Conservation (phyloP, 2,329 filamentous ascomycete species). For the Talaromyces islandicus region DNA sequence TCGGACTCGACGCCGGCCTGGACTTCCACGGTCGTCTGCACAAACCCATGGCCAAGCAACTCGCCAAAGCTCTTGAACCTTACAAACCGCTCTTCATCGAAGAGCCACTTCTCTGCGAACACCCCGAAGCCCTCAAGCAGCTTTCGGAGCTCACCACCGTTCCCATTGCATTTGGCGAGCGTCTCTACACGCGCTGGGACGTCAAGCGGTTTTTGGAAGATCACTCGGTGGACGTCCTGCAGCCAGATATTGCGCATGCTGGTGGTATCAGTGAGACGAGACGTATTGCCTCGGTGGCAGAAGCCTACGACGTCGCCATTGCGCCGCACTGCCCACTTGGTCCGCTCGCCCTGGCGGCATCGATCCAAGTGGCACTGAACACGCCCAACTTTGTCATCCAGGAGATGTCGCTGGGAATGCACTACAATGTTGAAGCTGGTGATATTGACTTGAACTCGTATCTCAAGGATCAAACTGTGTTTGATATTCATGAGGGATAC, state of each 20-base stretch:
- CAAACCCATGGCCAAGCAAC: slow-evolving; percentile 74
- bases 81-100: slow-evolving; percentile 70
- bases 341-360: slow-evolving; percentile 66
- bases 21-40: slow-evolving; percentile 75
- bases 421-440: slow-evolving; percentile 63
- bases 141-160: slow-evolving; percentile 52
- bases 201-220: slow-evolving; percentile 66
- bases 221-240: slow-evolving; percentile 63
- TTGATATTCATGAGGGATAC: slow-evolving; percentile 61
- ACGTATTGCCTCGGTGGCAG: slow-evolving; percentile 64
- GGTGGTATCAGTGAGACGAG: slow-evolving; percentile 68
- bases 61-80: slow-evolving; percentile 61
- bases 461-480: slow-evolving; percentile 58
- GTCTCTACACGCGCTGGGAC: slow-evolving; percentile 68
- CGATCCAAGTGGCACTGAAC: slow-evolving; percentile 58
- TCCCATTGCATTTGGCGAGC: slow-evolving; percentile 67
- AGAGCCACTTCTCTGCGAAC: slow-evolving; percentile 65
- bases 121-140: slow-evolving; percentile 59
- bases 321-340: slow-evolving; percentile 70
- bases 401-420: slow-evolving; percentile 74
- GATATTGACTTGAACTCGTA: slow-evolving; percentile 62
- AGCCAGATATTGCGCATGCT: slow-evolving; percentile 66
- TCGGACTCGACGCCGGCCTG: slow-evolving; percentile 67
- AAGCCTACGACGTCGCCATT: slow-evolving; percentile 67
- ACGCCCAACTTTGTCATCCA: slow-evolving; percentile 65